Percentiles rank a stretch among this genome's conserved stretches.
Conservation (phyloP, 2,329 filamentous ascomycete genomes). For the Ophiostoma sp. region DNA sequence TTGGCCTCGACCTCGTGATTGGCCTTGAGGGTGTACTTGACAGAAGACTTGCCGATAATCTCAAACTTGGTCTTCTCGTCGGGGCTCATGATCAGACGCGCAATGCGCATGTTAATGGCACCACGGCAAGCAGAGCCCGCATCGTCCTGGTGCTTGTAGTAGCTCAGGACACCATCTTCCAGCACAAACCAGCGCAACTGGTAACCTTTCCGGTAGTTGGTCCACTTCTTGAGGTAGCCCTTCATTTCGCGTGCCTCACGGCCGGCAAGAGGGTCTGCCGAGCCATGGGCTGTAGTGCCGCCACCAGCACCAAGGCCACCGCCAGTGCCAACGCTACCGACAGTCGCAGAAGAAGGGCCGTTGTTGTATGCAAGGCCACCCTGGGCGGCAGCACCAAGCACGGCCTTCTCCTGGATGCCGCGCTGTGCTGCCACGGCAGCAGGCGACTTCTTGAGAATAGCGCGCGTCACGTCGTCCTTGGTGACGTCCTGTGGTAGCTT, state of each 20-base stretch:
- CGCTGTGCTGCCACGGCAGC: conserved; percentile 90
- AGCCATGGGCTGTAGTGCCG: neutral
- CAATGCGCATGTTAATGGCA: conserved; percentile 98
- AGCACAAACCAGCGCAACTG: conserved; percentile 97
- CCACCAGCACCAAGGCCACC: conserved; percentile 13
- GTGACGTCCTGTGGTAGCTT: conserved; percentile 95
- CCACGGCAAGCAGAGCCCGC: conserved; percentile 92
- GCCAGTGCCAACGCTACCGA: neutral
- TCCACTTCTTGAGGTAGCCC: conserved; percentile 98
- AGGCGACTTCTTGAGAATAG: conserved; percentile 88
- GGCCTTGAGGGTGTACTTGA: conserved; percentile 96
- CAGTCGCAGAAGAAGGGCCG: neutral
- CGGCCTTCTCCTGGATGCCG: conserved; percentile 94
- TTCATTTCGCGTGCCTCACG: conserved; percentile 96
- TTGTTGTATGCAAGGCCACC: conserved; percentile 33
- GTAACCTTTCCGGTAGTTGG: conserved; percentile 95
- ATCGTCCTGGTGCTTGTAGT: conserved; percentile 99
- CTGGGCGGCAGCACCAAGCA: conserved; percentile 69
- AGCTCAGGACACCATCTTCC: conserved; percentile 93
- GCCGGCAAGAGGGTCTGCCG: conserved; percentile 55
- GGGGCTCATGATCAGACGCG: conserved; percentile 87
- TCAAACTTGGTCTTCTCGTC: conserved; percentile 98
- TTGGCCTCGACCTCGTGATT: conserved; percentile 98
- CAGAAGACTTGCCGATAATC: conserved; percentile 94
- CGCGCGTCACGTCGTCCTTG: conserved; percentile 82